phyloP scores from a whole-genome alignment of 345 rosid species.

The Eucalyptus rudis region DNA sequence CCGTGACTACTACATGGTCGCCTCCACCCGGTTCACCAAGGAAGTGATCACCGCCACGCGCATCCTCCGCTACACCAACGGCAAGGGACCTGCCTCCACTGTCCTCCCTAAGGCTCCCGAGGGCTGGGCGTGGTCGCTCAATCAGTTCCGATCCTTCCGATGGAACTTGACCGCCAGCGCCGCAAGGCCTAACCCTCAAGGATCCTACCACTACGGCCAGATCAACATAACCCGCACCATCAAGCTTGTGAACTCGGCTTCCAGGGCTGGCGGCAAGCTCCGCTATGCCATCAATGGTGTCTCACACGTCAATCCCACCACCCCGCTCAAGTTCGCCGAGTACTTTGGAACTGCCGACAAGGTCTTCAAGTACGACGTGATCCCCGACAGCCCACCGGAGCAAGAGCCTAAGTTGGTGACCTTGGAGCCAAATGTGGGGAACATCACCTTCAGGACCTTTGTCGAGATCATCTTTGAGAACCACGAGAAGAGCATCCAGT shows the following conservation, averaged over 20 bases:
- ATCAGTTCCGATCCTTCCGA: constrained; percentile 62
- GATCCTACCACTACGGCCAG: constrained; percentile 66
- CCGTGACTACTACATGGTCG: constrained; percentile 47
- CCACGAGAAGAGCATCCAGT: constrained; percentile 53
- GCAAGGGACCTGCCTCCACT: constrained; percentile 17
- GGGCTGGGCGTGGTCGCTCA: constrained; percentile 74
- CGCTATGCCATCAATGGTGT: constrained; percentile 57
- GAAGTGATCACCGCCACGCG: constrained; percentile 16
- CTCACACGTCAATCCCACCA: constrained; percentile 35
- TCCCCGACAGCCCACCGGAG: constrained; percentile 28
- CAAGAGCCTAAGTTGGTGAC: background rate
- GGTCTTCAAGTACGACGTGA: constrained; percentile 45
- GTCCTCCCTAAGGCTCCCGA: constrained; percentile 36
- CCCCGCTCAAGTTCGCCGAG: constrained; percentile 64
- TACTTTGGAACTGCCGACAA: constrained; percentile 26
- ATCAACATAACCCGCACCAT: constrained; percentile 64
- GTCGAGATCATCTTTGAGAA: constrained; percentile 75
- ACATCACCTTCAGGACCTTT: constrained; percentile 56
- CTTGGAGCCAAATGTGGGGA: constrained; percentile 32
- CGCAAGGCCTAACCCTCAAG: constrained; percentile 79
- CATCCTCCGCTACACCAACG: constrained; percentile 30
- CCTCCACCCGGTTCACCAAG: constrained; percentile 49
- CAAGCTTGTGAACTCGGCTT: constrained; percentile 35
- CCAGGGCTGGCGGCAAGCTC: constrained; percentile 26
- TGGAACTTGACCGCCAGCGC: constrained; percentile 77